phyloP scores from a whole-genome alignment of 331 rosid genomes.

The Telfairia occidentalis region DNA sequence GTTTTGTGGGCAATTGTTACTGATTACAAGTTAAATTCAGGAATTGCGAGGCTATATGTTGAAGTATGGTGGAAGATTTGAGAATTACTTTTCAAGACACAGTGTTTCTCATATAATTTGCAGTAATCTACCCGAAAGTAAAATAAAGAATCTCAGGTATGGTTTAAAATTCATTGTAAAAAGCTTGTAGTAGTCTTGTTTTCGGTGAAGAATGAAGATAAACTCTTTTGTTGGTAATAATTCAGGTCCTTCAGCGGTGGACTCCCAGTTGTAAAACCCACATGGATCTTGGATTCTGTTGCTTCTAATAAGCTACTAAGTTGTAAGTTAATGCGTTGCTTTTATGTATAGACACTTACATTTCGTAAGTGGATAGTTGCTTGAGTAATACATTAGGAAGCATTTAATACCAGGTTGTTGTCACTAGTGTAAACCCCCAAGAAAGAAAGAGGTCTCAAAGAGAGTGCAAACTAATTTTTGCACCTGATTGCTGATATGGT shows the following conservation, averaged over 20 bases:
- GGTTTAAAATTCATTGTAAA: background rate
- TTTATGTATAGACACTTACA: background rate
- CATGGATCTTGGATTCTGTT: constrained; percentile 81
- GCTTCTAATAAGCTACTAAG: constrained; percentile 64
- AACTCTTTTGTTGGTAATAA: constrained; percentile 14
- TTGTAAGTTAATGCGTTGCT: constrained; percentile 40
- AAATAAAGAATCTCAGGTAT: constrained; percentile 70
- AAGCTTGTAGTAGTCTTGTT: background rate
- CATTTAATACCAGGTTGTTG: background rate
- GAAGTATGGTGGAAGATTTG: constrained; percentile 68
- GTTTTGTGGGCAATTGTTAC: background rate
- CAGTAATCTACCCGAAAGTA: constrained; percentile 68
- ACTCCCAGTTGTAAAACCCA: constrained; percentile 79
- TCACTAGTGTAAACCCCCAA: background rate
- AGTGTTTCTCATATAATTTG: constrained; percentile 81
- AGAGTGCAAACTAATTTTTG: background rate
- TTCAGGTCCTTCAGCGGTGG: constrained; percentile 81
- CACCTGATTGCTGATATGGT: background rate
- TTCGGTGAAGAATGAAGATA: background rate
- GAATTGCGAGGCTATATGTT: constrained; percentile 73
- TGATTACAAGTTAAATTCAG: constrained; percentile 31
- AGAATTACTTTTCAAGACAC: constrained; percentile 77
- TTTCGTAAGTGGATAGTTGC: background rate
- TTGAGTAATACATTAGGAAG: background rate
- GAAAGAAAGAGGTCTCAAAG: background rate